Base-by-base conservation (phyloP, 2,329 filamentous ascomycete species). In the Pseudogymnoascus verrucosus region DNA sequence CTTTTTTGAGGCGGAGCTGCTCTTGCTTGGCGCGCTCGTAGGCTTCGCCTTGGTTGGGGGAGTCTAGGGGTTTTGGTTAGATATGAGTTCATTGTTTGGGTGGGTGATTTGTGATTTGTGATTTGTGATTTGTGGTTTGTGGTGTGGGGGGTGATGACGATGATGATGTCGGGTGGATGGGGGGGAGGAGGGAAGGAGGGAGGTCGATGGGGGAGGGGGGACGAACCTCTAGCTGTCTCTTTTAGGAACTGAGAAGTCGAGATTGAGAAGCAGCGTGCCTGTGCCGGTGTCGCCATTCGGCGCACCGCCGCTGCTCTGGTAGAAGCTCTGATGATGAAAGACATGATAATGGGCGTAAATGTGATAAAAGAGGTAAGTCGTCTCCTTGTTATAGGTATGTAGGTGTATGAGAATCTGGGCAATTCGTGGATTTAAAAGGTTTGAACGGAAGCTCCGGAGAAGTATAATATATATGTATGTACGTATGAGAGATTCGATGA, bases 1-100 rank as follows among this genome's bases (percentile, higher is more conserved):
- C 76, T 74, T 88, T 85, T 65, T 90, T 83, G 79, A 93, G 92
- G 67, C 80, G 65, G 47, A 88, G 76, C 23, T 80, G 79, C 71
- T 87, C 84, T 63, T 82, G 74, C 77, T 88, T 87, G 77, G 86
- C 84, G 72, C 77, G 82, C 65, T 87, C 82, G 69, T 80, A 76
- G 12, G 75, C 68, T 47, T 76, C 71, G 60, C 73, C 75, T 67
- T 74, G 72, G 57, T 72, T 65, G 7, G 67, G 66, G 39, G 66
- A 65, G 61, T 71, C 70, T n/a, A n/a, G n/a, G n/a, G n/a, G n/a
- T n/a, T n/a, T n/a, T n/a, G n/a, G n/a, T n/a, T n/a, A n/a, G n/a
- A n/a, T n/a, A n/a, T n/a, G n/a, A n/a, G n/a, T n/a, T n/a, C n/a
- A n/a, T n/a, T n/a, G n/a, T n/a, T n/a, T 42, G 34, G 21, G n/a